Base-by-base conservation (phyloP, 208 protist species). In the Naegleria lovaniensis region DNA sequence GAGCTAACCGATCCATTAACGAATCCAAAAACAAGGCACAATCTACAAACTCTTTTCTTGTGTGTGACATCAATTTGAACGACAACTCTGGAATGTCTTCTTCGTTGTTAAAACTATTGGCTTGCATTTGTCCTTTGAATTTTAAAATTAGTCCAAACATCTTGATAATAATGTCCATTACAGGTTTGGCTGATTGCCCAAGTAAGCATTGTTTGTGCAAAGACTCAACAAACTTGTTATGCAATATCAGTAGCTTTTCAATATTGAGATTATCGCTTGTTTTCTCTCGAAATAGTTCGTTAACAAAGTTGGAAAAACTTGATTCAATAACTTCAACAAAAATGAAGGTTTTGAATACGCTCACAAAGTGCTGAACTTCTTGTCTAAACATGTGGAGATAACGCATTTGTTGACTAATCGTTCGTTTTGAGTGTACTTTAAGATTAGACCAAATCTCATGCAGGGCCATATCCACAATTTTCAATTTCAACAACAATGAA, bases 11-110 rank as follows among this genome's bases (percentile, higher is more conserved):
- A 33, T 79, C 67, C 67, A 79, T 36, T 79, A 79, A 79, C n/a
- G 16, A 36, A 79, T 79, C 67, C 29, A 79, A 79, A 36, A 79
- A 79, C 36, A 79, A 9, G 0, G 67, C 16, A 36, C 67, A 79
- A 79, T 79, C 67, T 9, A 79, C n/a, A 79, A 79, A 79, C n/a
- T 79, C 67, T 79, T 79, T 79, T 79, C 67, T 79, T 36, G 29
- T 36, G 25, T 79, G 67, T 79, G 16, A 4, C 7, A 79, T 36
- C 9, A 79, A 36, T 9, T 0, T n/a, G 36, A 36, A 36, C 25
- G 19, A 0, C 4, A 13, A 36, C 7, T 79, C 67, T 36, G 16
- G 29, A 0, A 36, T 13, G 6, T 79, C 67, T 25, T 79, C 67
- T 1, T 36, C 29, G 7, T 9, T 79, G 1, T 2, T 16, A 75